phyloP scores from a whole-genome alignment of 257 asterid genomes.

The Echium plantagineum region DNA sequence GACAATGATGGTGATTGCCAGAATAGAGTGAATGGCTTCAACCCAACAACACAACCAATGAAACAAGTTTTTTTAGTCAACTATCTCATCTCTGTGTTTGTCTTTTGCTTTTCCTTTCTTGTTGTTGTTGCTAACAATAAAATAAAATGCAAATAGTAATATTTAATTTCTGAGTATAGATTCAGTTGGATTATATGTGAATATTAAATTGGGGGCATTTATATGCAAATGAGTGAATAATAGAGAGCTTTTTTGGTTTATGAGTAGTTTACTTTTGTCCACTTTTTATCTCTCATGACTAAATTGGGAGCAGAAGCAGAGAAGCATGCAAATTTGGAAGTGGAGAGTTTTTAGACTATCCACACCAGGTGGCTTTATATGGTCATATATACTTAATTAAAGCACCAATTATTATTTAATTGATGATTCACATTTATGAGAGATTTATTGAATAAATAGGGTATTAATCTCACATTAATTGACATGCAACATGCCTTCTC shows the following conservation, averaged over 20 bases:
- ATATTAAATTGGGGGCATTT: background rate
- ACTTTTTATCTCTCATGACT: conserved; percentile 1
- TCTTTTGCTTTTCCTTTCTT: conserved; percentile 25
- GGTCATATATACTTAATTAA: too few species aligned
- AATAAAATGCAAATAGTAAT: background rate
- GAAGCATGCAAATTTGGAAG: conserved; percentile 40
- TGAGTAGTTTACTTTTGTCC: conserved; percentile 6
- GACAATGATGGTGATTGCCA: conserved; percentile 55
- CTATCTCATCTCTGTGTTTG: conserved; percentile 27
- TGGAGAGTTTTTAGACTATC: conserved; percentile 25
- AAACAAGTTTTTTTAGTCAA: conserved; percentile 21
- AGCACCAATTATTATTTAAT: too few species aligned
- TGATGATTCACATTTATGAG: too few species aligned
- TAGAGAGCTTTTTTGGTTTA: conserved; percentile 14
- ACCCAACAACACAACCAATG: conserved; percentile 47
- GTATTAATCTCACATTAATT: too few species aligned
- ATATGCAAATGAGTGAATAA: conserved; percentile 17
- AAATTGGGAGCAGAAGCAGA: background rate
- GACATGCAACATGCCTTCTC: too few species aligned
- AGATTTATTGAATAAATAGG: too few species aligned
- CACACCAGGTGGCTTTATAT: too few species aligned
- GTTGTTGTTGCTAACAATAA: background rate
- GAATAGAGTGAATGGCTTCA: conserved; percentile 41
- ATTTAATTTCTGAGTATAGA: background rate
- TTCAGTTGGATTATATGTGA: background rate